phyloP scores from a whole-genome alignment of 164 flowering plant genomes.

The Akebia trifoliata region DNA sequence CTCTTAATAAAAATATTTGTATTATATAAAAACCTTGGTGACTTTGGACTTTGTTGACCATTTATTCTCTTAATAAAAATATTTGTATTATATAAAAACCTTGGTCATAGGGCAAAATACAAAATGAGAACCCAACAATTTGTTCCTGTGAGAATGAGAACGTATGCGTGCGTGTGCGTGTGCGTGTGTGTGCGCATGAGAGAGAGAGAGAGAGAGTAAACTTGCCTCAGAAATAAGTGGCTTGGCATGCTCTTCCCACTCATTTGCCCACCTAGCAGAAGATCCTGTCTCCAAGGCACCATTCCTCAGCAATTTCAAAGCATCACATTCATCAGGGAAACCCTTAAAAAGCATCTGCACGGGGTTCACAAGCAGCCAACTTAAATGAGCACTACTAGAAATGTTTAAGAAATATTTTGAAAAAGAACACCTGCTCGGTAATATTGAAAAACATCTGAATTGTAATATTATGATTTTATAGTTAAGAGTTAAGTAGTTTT shows the following conservation, averaged over 20 bases:
- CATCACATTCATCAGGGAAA: conserved; percentile 64
- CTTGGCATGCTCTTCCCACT: conserved; percentile 88
- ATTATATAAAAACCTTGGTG: too few species aligned
- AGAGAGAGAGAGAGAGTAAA: conserved; percentile 3
- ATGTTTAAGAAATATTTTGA: background rate
- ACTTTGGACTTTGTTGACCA: too few species aligned
- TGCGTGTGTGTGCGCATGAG: too few species aligned
- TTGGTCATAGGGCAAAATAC: background rate
- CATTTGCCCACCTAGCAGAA: conserved; percentile 69
- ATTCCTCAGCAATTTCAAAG: conserved; percentile 42
- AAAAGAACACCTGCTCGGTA: background rate
- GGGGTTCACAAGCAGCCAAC: background rate
- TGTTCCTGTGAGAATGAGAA: background rate
- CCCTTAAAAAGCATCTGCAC: conserved; percentile 84
- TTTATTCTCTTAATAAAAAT: too few species aligned
- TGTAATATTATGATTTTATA: too few species aligned
- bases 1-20: too few species aligned
- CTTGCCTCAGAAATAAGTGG: conserved; percentile 71
- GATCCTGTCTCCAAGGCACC: conserved; percentile 54
- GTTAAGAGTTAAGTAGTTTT: too few species aligned
- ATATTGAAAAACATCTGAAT: background rate
- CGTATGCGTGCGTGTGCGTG: background rate
- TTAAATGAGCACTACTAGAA: background rate
- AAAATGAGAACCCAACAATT: background rate
- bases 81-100: too few species aligned